A percentile compares a stretch with the other conserved stretches of the same genome.
Conservation (phyloP, 2,329 filamentous ascomycete species). For the Fusarium succisae region DNA sequence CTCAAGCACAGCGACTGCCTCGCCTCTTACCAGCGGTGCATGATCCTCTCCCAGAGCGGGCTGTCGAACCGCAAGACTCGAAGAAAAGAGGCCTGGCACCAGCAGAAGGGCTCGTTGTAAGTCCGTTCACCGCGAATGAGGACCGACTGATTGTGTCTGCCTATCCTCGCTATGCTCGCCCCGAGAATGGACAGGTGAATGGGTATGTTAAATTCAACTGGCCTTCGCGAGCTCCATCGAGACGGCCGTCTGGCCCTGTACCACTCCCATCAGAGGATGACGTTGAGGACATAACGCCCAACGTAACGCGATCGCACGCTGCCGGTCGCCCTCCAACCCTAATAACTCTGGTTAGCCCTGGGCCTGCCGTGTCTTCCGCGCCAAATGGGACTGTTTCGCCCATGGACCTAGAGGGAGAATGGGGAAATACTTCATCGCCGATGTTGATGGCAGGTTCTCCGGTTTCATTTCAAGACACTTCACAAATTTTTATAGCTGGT, state of each 20-base stretch:
- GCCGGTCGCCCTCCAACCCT: conserved; percentile 11
- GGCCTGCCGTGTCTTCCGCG: neutral
- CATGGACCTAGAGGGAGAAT: conserved; percentile 2
- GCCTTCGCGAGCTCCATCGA: conserved; percentile 38
- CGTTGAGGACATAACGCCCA: conserved; percentile 28
- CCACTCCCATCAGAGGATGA: conserved; percentile 8
- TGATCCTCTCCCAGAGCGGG: conserved; percentile 1
- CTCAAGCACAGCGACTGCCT: conserved; percentile 23
- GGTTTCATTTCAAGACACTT: conserved; percentile 9
- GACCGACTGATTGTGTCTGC: conserved; percentile 41
- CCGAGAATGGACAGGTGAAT: conserved; percentile 48
- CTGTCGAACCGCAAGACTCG: conserved; percentile 9
- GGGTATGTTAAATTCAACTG: conserved; percentile 53
- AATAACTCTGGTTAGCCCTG: conserved; percentile 8
- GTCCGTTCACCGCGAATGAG: conserved; percentile 47
- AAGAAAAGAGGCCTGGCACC: conserved; percentile 8
- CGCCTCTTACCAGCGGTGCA: conserved; percentile 22
- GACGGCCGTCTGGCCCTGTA: conserved; percentile 19
- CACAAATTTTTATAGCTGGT: conserved; percentile 12
- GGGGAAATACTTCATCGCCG: conserved; percentile 18
- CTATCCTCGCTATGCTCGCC: conserved; percentile 43
- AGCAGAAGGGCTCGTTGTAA: conserved; percentile 31
- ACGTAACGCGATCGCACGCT: conserved; percentile 7
- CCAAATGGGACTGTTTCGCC: conserved; percentile 11
- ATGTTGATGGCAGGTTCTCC: conserved; percentile 4